phyloP scores from a whole-genome alignment of 345 rosid species.

The Excoecaria agallocha region DNA sequence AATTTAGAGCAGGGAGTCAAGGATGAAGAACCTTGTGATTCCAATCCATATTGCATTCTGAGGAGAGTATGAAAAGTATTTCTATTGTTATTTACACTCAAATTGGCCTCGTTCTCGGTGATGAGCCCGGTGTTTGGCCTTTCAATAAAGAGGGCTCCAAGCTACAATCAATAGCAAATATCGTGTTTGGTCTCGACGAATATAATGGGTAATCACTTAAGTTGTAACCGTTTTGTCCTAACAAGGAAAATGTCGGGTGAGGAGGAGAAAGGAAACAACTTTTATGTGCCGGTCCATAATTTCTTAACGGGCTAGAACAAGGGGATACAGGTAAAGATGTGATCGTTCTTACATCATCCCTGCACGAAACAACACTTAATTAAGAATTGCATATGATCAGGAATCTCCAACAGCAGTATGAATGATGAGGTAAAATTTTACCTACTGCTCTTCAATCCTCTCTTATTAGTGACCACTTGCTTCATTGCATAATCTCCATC shows the following conservation, averaged over 20 bases:
- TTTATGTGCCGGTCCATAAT: constrained; percentile 52
- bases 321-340: constrained; percentile 91
- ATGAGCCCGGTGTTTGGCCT: constrained; percentile 45
- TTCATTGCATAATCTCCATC: constrained; percentile 52
- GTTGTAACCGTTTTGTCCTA: constrained; percentile 53
- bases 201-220: constrained; percentile 48
- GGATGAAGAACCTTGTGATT: constrained; percentile 5
- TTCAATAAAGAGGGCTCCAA: constrained; percentile 41
- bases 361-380: constrained; percentile 26
- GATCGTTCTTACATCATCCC: constrained; percentile 68
- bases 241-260: constrained; percentile 51
- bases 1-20: background rate
- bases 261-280: constrained; percentile 82
- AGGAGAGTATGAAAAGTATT: constrained; percentile 1
- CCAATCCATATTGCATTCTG: constrained; percentile 5
- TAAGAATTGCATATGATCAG: background rate
- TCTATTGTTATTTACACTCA: constrained; percentile 39
- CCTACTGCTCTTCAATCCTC: constrained; percentile 62
- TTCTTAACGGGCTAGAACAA: constrained; percentile 81
- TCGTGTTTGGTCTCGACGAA: constrained; percentile 40
- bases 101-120: constrained; percentile 55
- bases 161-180: constrained; percentile 39
- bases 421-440: constrained; percentile 17
- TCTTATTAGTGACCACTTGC: constrained; percentile 34
- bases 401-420: background rate